Conservation (phyloP, 345 rosid species). For the Bruguiera sexangula region DNA sequence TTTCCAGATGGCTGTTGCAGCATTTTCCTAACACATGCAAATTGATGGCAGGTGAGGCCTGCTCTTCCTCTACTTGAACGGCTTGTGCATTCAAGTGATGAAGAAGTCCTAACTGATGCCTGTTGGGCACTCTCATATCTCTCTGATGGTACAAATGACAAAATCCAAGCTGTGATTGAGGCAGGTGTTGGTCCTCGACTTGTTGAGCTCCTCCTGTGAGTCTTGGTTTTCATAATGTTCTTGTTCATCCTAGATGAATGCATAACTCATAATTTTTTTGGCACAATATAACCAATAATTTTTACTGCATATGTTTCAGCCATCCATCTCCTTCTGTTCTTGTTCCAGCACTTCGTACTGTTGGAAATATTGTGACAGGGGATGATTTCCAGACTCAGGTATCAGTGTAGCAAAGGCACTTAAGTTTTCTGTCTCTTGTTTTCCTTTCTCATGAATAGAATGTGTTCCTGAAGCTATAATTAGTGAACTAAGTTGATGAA, state of each 20-base stretch:
- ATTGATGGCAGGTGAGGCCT: slow-evolving; percentile 20
- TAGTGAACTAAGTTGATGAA: background rate
- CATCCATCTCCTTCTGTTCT: slow-evolving; percentile 29
- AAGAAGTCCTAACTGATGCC: slow-evolving; percentile 30
- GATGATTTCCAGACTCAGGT: slow-evolving; percentile 33
- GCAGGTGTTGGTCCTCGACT: slow-evolving; percentile 27
- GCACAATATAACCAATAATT: too few species aligned
- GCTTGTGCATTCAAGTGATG: slow-evolving; percentile 29
- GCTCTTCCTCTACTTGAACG: slow-evolving; percentile 27
- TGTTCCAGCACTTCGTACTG: slow-evolving; percentile 31
- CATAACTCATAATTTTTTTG: too few species aligned
- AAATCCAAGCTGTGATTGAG: slow-evolving; percentile 33
- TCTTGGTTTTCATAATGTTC: background rate
- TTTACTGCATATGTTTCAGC: slow-evolving; percentile 10
- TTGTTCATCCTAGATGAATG: background rate
- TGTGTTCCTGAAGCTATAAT: background rate
- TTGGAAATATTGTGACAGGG: slow-evolving; percentile 31
- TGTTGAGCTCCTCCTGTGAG: slow-evolving; percentile 28
- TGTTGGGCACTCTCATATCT: slow-evolving; percentile 36
- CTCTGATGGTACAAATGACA: slow-evolving; percentile 31
- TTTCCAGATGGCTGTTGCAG: background rate
- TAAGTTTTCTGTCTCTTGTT: background rate
- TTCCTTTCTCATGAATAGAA: background rate
- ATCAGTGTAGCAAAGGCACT: background rate
- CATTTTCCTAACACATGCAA: background rate